phyloP scores from a whole-genome alignment of 441 rosid genomes.

The Bocquillonia castaneifolia region DNA sequence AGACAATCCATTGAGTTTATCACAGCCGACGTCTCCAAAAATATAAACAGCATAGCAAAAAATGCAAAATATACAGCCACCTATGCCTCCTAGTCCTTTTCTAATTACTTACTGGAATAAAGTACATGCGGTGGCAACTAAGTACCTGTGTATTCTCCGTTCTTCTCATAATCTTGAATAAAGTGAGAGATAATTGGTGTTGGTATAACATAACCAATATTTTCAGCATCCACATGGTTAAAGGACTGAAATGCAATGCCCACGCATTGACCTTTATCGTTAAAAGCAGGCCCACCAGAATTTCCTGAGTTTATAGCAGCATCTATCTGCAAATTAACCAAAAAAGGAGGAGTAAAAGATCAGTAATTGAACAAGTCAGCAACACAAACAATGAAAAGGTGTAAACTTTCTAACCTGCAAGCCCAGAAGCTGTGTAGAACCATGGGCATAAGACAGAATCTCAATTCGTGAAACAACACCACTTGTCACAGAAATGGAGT shows the following conservation, averaged over 20 bases:
- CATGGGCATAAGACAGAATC: constrained; percentile 76
- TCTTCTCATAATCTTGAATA: constrained; percentile 79
- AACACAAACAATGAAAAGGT: background rate
- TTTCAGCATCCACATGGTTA: constrained; percentile 82
- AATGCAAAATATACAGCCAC: background rate
- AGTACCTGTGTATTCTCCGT: constrained; percentile 70
- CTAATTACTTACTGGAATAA: background rate
- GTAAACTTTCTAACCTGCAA: constrained; percentile 49
- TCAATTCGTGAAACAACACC: constrained; percentile 95
- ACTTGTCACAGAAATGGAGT: constrained; percentile 88
- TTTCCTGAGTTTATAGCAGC: constrained; percentile 97
- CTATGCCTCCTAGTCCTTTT: background rate
- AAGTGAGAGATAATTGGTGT: constrained; percentile 88
- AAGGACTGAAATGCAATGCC: constrained; percentile 97
- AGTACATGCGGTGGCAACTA: background rate
- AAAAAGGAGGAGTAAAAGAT: background rate
- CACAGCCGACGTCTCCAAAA: background rate
- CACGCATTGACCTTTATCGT: constrained; percentile 75
- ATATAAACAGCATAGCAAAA: background rate
- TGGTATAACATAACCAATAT: constrained; percentile 91
- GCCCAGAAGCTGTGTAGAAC: constrained; percentile 80
- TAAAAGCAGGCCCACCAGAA: constrained; percentile 93
- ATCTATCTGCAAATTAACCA: constrained; percentile 60
- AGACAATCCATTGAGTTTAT: background rate
- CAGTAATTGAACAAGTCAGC: background rate